Conservation (phyloP, 2,329 filamentous ascomycete species). For the Daldinia sp. region DNA sequence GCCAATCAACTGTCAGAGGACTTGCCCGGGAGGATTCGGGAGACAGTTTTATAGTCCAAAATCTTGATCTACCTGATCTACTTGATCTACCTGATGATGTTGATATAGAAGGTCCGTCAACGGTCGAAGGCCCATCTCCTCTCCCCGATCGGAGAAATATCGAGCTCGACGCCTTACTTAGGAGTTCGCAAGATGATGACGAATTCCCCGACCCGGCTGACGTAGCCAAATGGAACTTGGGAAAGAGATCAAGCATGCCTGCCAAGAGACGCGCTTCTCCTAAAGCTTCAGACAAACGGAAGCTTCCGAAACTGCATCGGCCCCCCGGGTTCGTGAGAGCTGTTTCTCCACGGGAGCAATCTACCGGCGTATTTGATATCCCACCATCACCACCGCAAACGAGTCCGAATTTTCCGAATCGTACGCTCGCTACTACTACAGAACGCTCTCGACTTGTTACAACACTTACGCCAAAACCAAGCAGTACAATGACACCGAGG, state of each 20-base stretch:
- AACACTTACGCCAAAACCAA: conserved; percentile 43
- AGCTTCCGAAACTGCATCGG: conserved; percentile 36
- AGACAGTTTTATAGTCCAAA: conserved; percentile 47
- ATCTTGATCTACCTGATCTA: conserved; percentile 17
- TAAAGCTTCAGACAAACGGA: conserved; percentile 40
- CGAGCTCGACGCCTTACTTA: conserved; percentile 13
- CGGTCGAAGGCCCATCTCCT: conserved; percentile 28
- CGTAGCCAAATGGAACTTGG: conserved; percentile 42
- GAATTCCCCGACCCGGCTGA: conserved; percentile 46
- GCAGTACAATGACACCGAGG: conserved; percentile 42
- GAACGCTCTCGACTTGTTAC: conserved; percentile 21
- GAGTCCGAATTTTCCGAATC: conserved; percentile 45
- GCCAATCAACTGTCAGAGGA: conserved; percentile 51
- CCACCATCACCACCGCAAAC: conserved; percentile 52
- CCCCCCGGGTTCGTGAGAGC: conserved; percentile 15
- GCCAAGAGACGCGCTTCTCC: conserved; percentile 43
- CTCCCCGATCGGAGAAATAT: conserved; percentile 13
- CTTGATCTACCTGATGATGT: conserved; percentile 29
- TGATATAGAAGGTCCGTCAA: conserved; percentile 35
- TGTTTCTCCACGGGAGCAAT: conserved; percentile 24
- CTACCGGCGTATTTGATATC: conserved; percentile 48
- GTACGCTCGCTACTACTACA: conserved; percentile 33
- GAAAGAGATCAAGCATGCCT: conserved; percentile 13
- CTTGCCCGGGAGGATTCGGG: conserved; percentile 44
- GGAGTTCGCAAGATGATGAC: conserved; percentile 45